Conservation (phyloP, 345 rosid species). For the Nephelium lappaceum region DNA sequence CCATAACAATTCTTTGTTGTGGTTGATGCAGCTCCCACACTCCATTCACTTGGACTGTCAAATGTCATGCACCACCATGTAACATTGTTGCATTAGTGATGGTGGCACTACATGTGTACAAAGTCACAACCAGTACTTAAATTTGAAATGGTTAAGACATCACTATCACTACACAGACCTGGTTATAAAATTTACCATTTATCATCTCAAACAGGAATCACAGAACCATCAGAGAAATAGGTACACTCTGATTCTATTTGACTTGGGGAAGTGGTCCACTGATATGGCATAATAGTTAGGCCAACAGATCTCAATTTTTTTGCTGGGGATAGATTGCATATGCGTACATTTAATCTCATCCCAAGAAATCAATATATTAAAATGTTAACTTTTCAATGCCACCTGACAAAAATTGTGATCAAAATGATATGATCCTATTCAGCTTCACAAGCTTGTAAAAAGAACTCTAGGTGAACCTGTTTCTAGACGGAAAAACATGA, state of each 20-base stretch:
- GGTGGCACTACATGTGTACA: not conserved
- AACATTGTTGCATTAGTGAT: not conserved
- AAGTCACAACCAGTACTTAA: not conserved
- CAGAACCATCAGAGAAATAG: not conserved
- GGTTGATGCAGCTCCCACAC: conserved; percentile 40
- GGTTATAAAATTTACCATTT: no score
- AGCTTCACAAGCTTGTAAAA: not conserved
- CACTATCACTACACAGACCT: not conserved
- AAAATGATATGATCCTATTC: not conserved
- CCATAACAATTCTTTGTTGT: conserved; percentile 74
- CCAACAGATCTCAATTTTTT: not conserved
- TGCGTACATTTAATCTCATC: not conserved
- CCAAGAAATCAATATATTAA: no score
- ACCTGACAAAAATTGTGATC: conserved; percentile 17
- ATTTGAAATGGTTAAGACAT: not conserved
- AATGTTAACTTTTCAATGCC: not conserved
- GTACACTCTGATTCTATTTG: not conserved
- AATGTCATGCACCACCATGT: not conserved
- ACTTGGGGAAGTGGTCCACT: conserved; percentile 16
- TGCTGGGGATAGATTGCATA: not conserved
- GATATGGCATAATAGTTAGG: not conserved
- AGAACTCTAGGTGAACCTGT: not conserved
- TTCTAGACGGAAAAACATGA: not conserved
- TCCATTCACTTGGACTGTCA: conserved; percentile 83
- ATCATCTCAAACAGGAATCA: no score